Conservation (phyloP, 345 rosid species). For the Hibiscus syriacus region DNA sequence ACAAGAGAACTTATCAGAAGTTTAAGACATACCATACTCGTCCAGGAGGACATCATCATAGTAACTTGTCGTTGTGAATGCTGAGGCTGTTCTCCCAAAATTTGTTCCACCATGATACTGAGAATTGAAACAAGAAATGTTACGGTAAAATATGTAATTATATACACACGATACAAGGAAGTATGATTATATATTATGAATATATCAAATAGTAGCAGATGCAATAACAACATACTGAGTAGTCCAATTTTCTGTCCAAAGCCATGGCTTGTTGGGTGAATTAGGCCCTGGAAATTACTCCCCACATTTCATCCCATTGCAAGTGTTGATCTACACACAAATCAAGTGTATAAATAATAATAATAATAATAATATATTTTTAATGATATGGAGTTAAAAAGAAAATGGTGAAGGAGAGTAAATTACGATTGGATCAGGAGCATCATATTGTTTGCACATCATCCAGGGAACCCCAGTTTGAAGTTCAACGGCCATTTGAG, state of each 20-base stretch:
- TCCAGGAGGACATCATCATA: constrained; percentile 87
- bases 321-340: constrained; percentile 55
- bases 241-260: constrained; percentile 1
- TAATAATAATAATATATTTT: too few relatives aligned
- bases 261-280: constrained; percentile 7
- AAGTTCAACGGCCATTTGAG: constrained; percentile 64
- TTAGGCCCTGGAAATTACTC: constrained; percentile 60
- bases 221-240: background rate
- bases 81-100: constrained; percentile 72
- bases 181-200: background rate
- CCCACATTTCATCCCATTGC: constrained; percentile 85
- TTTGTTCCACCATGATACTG: constrained; percentile 97
- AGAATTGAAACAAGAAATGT: background rate
- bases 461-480: constrained; percentile 90
- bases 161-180: background rate
- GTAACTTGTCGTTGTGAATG: constrained; percentile 55
- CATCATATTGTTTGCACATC: constrained; percentile 84
- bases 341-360: background rate
- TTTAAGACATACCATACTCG: constrained; percentile 55
- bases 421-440: constrained; percentile 79
- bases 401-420: background rate
- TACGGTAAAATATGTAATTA: too few relatives aligned
- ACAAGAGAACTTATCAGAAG: too few relatives aligned
- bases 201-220: too few relatives aligned
- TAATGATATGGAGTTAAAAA: too few relatives aligned